These are phyloP conservation scores for Apiospora pterosperma DNA, from an alignment of 2,329 filamentous ascomycete species.

Conservation along the genomic window DNA sequence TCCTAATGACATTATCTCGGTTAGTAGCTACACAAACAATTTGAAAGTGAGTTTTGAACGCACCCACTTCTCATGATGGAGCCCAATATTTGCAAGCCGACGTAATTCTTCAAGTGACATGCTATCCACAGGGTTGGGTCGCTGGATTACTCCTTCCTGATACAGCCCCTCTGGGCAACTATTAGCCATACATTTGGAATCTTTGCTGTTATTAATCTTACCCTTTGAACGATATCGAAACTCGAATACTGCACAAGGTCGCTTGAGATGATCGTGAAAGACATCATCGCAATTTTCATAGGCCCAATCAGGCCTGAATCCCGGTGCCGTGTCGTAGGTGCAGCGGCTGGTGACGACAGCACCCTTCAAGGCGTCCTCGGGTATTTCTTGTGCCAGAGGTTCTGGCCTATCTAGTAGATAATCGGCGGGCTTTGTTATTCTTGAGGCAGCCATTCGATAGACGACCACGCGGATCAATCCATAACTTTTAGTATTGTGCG, in stretches of 20 bases:
- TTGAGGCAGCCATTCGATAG: background rate
- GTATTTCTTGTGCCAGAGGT: background rate
- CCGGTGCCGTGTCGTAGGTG: background rate
- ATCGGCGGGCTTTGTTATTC: background rate
- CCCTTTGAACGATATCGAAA: background rate
- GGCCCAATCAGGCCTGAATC: background rate
- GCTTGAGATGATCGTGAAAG: background rate
- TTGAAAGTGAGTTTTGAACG: no score
- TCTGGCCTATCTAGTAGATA: rapidly evolving
- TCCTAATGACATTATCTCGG: background rate
- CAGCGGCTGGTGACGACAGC: background rate
- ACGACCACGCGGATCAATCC: background rate
- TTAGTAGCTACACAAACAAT: background rate
- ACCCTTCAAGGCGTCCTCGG: background rate
- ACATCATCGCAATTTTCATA: background rate
- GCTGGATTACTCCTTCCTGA: background rate
- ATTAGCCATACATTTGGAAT: background rate
- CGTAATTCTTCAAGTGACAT: background rate
- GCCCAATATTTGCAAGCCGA: background rate
- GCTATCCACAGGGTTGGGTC: background rate
- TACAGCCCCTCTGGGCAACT: background rate
- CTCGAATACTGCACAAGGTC: background rate
- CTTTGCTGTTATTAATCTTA: background rate
- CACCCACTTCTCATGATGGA: background rate
- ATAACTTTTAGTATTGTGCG: background rate